Conservation (phyloP, 805 yeast species). For the Metschnikowia baotianmanensis region DNA sequence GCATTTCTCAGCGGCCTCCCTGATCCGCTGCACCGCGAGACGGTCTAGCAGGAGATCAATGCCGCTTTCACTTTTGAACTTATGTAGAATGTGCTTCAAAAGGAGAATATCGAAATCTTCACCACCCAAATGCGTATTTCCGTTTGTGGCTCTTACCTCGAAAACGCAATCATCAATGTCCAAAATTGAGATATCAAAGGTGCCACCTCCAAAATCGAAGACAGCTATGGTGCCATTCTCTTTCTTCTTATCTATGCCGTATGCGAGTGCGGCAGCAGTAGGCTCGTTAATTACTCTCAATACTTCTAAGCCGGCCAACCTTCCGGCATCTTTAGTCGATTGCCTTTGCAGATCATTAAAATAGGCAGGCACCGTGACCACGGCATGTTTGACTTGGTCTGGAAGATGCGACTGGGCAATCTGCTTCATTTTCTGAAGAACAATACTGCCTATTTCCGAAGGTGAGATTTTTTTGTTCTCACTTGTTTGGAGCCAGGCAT, state of each 20-base stretch:
- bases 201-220: constrained; percentile 83
- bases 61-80: constrained; percentile 52
- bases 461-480: constrained; percentile 53
- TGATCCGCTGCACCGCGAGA: constrained; percentile 66
- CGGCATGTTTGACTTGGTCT: constrained; percentile 57
- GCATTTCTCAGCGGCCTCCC: constrained; percentile 76
- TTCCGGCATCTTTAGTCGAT: constrained; percentile 80
- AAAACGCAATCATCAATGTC: constrained; percentile 80
- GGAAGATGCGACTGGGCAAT: constrained; percentile 55
- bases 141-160: constrained; percentile 80
- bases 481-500: constrained; percentile 61
- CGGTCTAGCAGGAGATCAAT: constrained; percentile 50
- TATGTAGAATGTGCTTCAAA: constrained; percentile 53
- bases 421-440: constrained; percentile 62
- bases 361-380: constrained; percentile 82
- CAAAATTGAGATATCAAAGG: constrained; percentile 75
- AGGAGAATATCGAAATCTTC: constrained; percentile 78
- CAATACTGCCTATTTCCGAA: constrained; percentile 66
- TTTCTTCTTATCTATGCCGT: constrained; percentile 71
- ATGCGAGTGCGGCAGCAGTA: constrained; percentile 92
- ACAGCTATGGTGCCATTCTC: constrained; percentile 54
- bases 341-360: constrained; percentile 81
- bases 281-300: constrained; percentile 80
- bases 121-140: constrained; percentile 84
- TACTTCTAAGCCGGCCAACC: constrained; percentile 71